Evolutionary conservation across 768 basidiomycete genomes (phyloP).

Genomic region (Ramaria rubella): DNA sequence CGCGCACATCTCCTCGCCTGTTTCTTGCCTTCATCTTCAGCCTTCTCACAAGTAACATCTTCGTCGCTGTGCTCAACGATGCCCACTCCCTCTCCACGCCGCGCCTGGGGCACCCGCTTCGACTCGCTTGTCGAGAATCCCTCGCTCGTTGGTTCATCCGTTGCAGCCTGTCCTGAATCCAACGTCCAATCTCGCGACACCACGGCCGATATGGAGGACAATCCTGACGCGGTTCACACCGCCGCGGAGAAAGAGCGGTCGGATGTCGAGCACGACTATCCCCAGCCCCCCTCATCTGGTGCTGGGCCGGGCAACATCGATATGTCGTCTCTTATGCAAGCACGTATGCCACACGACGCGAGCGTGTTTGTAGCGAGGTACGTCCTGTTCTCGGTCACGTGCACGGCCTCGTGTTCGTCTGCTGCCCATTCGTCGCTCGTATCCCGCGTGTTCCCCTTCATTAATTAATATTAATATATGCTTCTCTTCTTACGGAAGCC

Average conservation of each 20-base stretch:
- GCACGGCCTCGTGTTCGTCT: slow-evolving; percentile 9
- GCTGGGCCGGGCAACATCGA: not conserved
- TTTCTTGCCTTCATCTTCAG: slow-evolving; percentile 16
- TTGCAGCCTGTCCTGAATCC: slow-evolving; percentile 20
- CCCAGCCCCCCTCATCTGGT: not conserved
- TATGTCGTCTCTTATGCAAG: not conserved
- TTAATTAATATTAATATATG: not conserved
- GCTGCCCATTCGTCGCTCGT: slow-evolving; percentile 8
- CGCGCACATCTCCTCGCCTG: slow-evolving; percentile 13
- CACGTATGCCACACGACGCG: slow-evolving; percentile 55
- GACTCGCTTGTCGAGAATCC: slow-evolving; percentile 53
- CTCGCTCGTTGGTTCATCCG: slow-evolving; percentile 33
- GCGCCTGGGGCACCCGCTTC: slow-evolving; percentile 69
- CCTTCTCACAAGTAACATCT: not conserved
- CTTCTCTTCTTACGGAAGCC: not conserved
- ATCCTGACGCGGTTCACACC: not conserved
- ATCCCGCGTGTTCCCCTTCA: slow-evolving; percentile 1
- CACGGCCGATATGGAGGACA: not conserved
- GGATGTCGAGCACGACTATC: not conserved
- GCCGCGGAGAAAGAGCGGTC: slow-evolving; percentile 9
- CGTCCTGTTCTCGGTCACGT: slow-evolving; percentile 12
- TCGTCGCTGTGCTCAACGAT: slow-evolving; percentile 32
- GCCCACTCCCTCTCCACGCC: slow-evolving; percentile 33
- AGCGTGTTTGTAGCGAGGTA: slow-evolving; percentile 85
- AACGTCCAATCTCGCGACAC: slow-evolving; percentile 18